phyloP scores from a whole-genome alignment of 306 rosid species.

The Cicer bijugum region DNA sequence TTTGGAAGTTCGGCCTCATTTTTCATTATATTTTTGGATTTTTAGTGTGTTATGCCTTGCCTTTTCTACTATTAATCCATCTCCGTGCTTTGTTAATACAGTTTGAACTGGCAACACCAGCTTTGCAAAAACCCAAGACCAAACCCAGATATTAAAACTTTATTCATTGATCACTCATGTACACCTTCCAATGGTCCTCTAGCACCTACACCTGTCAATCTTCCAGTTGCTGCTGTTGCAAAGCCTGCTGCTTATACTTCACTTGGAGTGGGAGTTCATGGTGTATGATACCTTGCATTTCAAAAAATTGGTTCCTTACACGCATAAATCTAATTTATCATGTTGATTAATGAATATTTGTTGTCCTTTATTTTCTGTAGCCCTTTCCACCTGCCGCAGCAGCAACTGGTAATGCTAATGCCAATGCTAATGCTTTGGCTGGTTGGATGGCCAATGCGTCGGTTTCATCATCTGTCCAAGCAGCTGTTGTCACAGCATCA shows the following conservation, averaged over 20 bases:
- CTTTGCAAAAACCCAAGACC: slow-evolving; percentile 80
- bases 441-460: slow-evolving; percentile 97
- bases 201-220: slow-evolving; percentile 73
- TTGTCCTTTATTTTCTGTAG: slow-evolving; percentile 51
- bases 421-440: slow-evolving; percentile 82
- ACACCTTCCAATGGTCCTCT: slow-evolving; percentile 73
- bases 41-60: slow-evolving; percentile 32
- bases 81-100: slow-evolving; percentile 49
- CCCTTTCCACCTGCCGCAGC: slow-evolving; percentile 74
- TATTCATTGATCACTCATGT: slow-evolving; percentile 82
- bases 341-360: slow-evolving; percentile 36
- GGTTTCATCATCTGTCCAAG: slow-evolving; percentile 88
- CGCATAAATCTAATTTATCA: slow-evolving; percentile 15
- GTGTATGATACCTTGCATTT: slow-evolving; percentile 68
- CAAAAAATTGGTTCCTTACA: slow-evolving; percentile 30
- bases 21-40: background rate
- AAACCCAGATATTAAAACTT: slow-evolving; percentile 82
- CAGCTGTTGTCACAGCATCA: slow-evolving; percentile 88
- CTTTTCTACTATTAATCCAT: slow-evolving; percentile 34
- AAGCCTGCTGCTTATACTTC: slow-evolving; percentile 76
- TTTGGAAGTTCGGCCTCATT: slow-evolving; percentile 16
- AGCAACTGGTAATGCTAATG: slow-evolving; percentile 65
- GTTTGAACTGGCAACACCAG: slow-evolving; percentile 98
- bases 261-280: slow-evolving; percentile 79
- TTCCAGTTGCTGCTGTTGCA: slow-evolving; percentile 75